Conservation (phyloP, 139 green algal species). For the Tetraselmis chui region DNA sequence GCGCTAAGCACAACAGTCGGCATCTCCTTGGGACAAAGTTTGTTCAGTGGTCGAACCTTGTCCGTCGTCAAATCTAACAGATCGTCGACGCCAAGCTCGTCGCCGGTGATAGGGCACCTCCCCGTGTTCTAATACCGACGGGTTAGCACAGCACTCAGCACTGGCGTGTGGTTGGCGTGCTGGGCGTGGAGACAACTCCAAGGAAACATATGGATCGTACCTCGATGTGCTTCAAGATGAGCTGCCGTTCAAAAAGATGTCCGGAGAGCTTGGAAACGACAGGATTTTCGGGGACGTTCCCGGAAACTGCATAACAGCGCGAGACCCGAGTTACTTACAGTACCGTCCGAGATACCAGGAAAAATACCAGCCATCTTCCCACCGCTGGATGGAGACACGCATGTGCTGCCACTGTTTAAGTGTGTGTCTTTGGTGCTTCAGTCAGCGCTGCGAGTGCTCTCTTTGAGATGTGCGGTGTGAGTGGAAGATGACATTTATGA, state of each 20-base stretch:
- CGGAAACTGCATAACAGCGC: too few relatives aligned
- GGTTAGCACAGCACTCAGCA: neutral
- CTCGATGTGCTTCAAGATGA: slow-evolving; percentile 82
- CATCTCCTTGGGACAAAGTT: too few relatives aligned
- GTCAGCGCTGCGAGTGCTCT: too few relatives aligned
- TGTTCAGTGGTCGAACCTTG: slow-evolving; percentile 27
- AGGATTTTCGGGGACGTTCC: slow-evolving; percentile 76
- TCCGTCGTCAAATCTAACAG: slow-evolving; percentile 66
- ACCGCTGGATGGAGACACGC: too few relatives aligned
- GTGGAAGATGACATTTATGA: too few relatives aligned
- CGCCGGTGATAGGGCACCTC: slow-evolving; percentile 73
- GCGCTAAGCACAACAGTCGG: too few relatives aligned
- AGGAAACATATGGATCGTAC: slow-evolving; percentile 15
- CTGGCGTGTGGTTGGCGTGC: neutral
- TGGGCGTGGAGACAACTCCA: neutral
- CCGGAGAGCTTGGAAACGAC: slow-evolving; percentile 79
- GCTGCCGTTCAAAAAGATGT: slow-evolving; percentile 77
- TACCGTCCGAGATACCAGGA: too few relatives aligned
- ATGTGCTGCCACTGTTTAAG: too few relatives aligned
- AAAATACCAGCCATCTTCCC: too few relatives aligned
- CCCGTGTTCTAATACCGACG: slow-evolving; percentile 64
- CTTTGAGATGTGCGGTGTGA: too few relatives aligned
- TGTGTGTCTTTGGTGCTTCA: too few relatives aligned
- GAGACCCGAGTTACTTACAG: too few relatives aligned
- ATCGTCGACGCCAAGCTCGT: slow-evolving; percentile 68